phyloP scores from a whole-genome alignment of 2,329 filamentous ascomycete species.

The Trichoderma asperellum region DNA sequence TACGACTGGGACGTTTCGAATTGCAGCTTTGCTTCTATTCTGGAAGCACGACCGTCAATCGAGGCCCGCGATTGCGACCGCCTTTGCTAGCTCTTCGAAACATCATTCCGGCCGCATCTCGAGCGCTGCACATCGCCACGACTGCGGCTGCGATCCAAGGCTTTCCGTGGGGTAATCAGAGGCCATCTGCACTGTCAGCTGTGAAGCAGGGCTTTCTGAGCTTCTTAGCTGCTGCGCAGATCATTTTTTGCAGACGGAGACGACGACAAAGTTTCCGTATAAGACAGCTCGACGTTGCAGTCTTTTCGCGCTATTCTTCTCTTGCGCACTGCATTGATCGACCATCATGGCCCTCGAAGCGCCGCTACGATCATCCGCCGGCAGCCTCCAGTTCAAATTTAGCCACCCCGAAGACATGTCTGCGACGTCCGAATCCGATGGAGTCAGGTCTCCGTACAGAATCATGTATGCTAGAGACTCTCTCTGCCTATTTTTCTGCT shows the following conservation, averaged over 20 bases:
- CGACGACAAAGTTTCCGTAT: not conserved
- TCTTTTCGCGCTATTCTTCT: not conserved
- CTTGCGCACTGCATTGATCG: slow-evolving; percentile 20
- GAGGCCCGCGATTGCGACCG: slow-evolving; percentile 33
- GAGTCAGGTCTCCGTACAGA: slow-evolving; percentile 53
- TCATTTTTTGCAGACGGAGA: not conserved
- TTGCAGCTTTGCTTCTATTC: slow-evolving; percentile 32
- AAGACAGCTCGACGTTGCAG: slow-evolving; percentile 6
- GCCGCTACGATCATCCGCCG: slow-evolving; percentile 65
- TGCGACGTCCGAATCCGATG: slow-evolving; percentile 56
- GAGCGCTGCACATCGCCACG: slow-evolving; percentile 24
- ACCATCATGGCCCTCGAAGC: slow-evolving; percentile 49
- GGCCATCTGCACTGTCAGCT: slow-evolving; percentile 34
- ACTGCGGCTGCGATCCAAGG: slow-evolving; percentile 14
- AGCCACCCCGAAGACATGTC: slow-evolving; percentile 57
- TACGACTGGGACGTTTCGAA: slow-evolving; percentile 30
- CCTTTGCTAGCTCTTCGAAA: slow-evolving; percentile 30
- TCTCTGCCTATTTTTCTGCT: not conserved
- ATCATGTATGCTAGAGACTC: slow-evolving; percentile 51
- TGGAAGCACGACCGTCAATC: slow-evolving; percentile 33
- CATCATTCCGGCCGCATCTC: slow-evolving; percentile 14
- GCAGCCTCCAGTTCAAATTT: slow-evolving; percentile 47
- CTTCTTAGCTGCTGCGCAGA: slow-evolving; percentile 14
- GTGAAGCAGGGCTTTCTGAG: slow-evolving; percentile 29
- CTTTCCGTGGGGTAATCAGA: slow-evolving; percentile 31